Conservation (phyloP, 805 yeast genomes). For the Saccharomycopsis sp. region DNA sequence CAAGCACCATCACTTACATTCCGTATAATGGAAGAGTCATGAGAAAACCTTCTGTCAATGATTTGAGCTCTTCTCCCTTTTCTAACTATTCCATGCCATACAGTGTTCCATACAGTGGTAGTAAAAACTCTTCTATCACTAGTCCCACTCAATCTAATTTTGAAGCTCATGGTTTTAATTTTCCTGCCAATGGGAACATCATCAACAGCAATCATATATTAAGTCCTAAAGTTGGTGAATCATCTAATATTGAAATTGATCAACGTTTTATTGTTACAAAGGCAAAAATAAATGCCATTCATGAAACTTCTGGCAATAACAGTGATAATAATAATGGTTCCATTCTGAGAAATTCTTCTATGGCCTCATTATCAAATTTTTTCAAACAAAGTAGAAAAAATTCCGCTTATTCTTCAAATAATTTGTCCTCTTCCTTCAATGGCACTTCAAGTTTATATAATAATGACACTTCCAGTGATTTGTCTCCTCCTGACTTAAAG, state of each 20-base stretch:
- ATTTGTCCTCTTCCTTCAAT: no score
- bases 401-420: slow-evolving; percentile 6
- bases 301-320: slow-evolving; percentile 4
- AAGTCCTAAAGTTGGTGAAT: slow-evolving; percentile 14
- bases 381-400: slow-evolving; percentile 36
- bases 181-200: slow-evolving; percentile 17
- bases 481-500: slow-evolving; percentile 16
- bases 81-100: slow-evolving; percentile 17
- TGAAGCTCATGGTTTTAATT: slow-evolving; percentile 15
- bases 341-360: slow-evolving; percentile 55
- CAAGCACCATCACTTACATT: slow-evolving; percentile 12
- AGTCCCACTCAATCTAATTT: slow-evolving; percentile 9
- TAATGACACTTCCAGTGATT: slow-evolving; percentile 21
- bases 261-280: slow-evolving; percentile 16
- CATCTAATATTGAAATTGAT: slow-evolving; percentile 12
- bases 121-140: slow-evolving; percentile 2
- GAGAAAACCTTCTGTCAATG: slow-evolving; percentile 1
- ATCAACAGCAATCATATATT: slow-evolving; percentile 17
- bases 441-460: no score
- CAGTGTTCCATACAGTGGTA: slow-evolving; percentile 16
- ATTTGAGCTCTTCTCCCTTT: slow-evolving; percentile 11
- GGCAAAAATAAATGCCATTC: slow-evolving; percentile 14
- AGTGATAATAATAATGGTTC: slow-evolving; percentile 10
- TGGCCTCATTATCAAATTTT: slow-evolving; percentile 68
- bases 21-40: slow-evolving; percentile 16